These are phyloP conservation scores for Sporothrix curviconia DNA, from an alignment of 2,329 filamentous ascomycete species.

Conservation along the genomic window DNA sequence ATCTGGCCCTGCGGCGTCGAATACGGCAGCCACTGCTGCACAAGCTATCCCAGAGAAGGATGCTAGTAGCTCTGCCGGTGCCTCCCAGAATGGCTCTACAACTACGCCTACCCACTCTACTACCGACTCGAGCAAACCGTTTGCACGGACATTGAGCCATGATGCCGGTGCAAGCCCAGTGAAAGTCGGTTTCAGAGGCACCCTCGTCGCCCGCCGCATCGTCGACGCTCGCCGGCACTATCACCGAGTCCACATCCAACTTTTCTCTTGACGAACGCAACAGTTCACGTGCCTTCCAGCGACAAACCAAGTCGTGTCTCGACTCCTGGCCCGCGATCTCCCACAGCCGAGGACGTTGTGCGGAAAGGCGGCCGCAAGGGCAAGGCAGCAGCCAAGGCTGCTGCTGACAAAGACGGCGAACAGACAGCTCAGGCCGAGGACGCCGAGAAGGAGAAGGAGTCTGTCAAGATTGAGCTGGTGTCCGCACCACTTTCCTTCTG, in stretches of 20 bases:
- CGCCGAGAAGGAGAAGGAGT: conserved; percentile 53
- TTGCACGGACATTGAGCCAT: background rate
- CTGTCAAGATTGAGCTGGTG: conserved; percentile 59
- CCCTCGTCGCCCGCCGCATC: conserved; percentile 24
- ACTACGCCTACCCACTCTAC: background rate
- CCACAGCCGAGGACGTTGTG: conserved; percentile 47
- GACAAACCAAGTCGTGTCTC: conserved; percentile 10
- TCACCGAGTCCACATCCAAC: conserved; percentile 20
- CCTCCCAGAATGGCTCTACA: background rate
- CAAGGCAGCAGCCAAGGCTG: conserved; percentile 51
- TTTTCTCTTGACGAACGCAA: conserved; percentile 16
- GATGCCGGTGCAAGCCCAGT: conserved; percentile 2
- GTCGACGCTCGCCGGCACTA: conserved; percentile 30
- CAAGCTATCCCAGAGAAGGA: conserved; percentile 30
- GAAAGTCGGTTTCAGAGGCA: conserved; percentile 24
- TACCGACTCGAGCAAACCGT: conserved; percentile 7
- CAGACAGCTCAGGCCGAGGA: conserved; percentile 39
- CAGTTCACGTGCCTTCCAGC: conserved; percentile 54
- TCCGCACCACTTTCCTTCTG: conserved; percentile 74
- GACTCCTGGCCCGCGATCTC: background rate
- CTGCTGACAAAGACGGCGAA: conserved; percentile 45
- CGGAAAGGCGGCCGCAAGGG: conserved; percentile 55
- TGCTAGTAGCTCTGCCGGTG: conserved; percentile 25
- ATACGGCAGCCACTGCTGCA: conserved; percentile 26
- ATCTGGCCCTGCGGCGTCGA: conserved; percentile 26